Evolutionary conservation across 768 basidiomycete species (phyloP), one percentile per base, ranked within the genome.

Genomic region (Boletus sp.): DNA sequence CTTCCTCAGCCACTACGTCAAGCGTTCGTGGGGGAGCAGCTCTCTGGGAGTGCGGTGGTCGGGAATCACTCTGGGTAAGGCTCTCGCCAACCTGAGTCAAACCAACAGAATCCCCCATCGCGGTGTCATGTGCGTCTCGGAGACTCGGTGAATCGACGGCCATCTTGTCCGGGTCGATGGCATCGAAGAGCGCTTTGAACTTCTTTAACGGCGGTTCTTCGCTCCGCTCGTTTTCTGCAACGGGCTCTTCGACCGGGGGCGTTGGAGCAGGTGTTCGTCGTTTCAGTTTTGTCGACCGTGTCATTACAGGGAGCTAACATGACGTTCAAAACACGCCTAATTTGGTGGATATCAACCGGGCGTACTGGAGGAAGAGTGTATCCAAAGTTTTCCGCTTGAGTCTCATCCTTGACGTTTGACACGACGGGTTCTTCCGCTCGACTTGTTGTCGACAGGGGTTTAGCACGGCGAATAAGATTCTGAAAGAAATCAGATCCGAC

Each of bases 111-210:
- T 56, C 55, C 9, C 54, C 61, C 33, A 58, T 45, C 14, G 33
- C 57, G 15, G 48, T 24, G 47, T 52, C 57, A 45, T 57, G 60
- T 15, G 54, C 58, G 2, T 52, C 67, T 51, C 47, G 56, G 20
- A 58, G 36, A 39, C 54, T 54, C 5, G 60, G 49, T 10, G 60
- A 52, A 49, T 74, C 70, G 24, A 71, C 64, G 44, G 60, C 57
- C 63, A 75, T 61, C 58, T 72, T 68, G 59, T 77, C 77, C 30
- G 84, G 85, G 64, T 85, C 77, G 42, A 77, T 85, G 9, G 83
- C 81, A 17, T 90, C 88, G 59, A 88, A 90, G 11, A 90, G 74
- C 0, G 83, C 82, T 62, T 83, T 86, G 75, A 85, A 88, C 68
- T 83, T 87, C 66, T 90, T 90, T 29, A 82, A 68, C 3, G 85